Evolutionary conservation across 2,329 filamentous ascomycete species (phyloP), one percentile per base, ranked within the genome.

Genomic region (Pleurostoma richardsiae): DNA sequence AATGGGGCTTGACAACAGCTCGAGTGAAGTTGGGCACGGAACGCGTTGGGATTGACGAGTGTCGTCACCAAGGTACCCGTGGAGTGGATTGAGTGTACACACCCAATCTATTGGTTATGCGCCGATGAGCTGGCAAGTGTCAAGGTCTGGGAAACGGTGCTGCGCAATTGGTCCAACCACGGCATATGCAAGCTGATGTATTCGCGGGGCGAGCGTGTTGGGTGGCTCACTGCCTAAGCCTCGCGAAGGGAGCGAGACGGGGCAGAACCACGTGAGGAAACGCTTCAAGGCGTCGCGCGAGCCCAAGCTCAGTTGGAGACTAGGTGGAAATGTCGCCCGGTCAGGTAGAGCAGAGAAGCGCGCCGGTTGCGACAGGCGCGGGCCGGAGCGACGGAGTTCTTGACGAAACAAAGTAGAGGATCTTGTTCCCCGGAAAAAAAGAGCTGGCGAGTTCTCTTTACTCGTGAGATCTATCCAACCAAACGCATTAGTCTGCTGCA

Each of bases 61-160:
- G 62, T 64, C 65, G 65, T 70, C 60, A 67, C 66, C 69, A 62
- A 65, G 67, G 64, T 68, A 68, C 64, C 66, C 62, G 67, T 58
- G 60, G 64, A 64, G 63, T 64, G 69, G 66, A 67, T 64, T 66
- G 65, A 66, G 67, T 70, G 68, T 65, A 63, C 64, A 71, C 65
- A 61, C 63, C 67, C 70, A 75, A 76, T 76, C 70, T 74, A 77
- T 75, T 76, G 70, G 73, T 70, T 72, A 74, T 76, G 74, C 68
- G 76, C 70, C 67, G 71, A 77, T 82, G 79, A 73, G 79, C 73
- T 82, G 79, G 78, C 79, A 82, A 59, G 67, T 59, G 61, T 65
- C 64, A 67, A 71, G 69, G 67, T 74, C 19, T 19, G 19, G 67
- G 67, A 69, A 71, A 67, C 68, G 71, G 69, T 68, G 71, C 70